Conservation (phyloP, 345 rosid genomes). For the Citrus australasica region DNA sequence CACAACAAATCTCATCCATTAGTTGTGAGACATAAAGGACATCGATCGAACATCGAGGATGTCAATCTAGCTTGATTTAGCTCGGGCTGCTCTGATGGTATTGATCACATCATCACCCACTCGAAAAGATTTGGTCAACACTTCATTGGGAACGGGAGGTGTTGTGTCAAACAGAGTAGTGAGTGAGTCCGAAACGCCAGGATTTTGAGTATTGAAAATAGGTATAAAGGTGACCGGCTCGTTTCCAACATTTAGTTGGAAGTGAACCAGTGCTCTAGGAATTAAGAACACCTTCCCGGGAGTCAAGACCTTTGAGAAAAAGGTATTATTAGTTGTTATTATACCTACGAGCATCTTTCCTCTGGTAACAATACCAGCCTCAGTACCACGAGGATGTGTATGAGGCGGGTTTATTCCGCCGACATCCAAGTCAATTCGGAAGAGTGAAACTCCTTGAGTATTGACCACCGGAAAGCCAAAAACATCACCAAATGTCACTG, state of each 20-base stretch:
- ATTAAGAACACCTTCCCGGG: constrained; percentile 61
- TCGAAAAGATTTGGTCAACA: constrained; percentile 53
- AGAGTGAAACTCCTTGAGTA: constrained; percentile 66
- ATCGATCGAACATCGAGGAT: neutral
- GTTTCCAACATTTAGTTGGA: constrained; percentile 68
- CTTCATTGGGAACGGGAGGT: constrained; percentile 53
- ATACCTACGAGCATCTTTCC: constrained; percentile 68
- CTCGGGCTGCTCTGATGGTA: constrained; percentile 30
- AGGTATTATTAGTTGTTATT: constrained; percentile 41
- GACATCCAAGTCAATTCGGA: constrained; percentile 55
- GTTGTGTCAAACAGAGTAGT: constrained; percentile 40
- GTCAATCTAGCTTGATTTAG: constrained; percentile 3
- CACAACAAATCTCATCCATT: no score
- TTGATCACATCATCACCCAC: constrained; percentile 39
- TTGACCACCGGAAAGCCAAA: constrained; percentile 56
- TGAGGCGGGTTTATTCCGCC: constrained; percentile 73
- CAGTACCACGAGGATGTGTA: constrained; percentile 63
- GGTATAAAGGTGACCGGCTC: constrained; percentile 53
- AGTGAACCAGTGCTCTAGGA: constrained; percentile 67
- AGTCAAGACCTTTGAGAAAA: constrained; percentile 43
- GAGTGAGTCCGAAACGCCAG: constrained; percentile 42
- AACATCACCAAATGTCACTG: constrained; percentile 39
- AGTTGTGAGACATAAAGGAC: neutral
- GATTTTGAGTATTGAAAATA: constrained; percentile 72
- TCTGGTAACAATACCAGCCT: constrained; percentile 47